Evolutionary conservation across 805 yeast species (phyloP), one percentile per base, ranked within the genome.

Genomic region (Ogataea saltuana): DNA sequence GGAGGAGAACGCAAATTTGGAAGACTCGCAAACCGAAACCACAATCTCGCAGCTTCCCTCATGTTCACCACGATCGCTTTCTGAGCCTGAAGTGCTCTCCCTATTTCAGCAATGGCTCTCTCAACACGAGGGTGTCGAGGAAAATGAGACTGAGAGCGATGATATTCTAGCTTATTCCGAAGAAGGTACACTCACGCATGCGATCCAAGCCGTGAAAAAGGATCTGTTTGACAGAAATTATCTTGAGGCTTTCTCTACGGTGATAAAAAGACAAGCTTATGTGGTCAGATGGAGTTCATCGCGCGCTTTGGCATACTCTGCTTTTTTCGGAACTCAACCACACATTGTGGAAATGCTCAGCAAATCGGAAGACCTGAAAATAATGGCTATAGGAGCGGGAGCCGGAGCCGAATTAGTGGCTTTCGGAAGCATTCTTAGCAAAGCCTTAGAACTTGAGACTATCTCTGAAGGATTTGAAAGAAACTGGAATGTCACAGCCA

Each of bases 271-370:
- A 40, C 75, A 74, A 49, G 96, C 95, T 0, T 88, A 88, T 56
- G 85, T 82, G 15, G 76, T 83, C 16, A 68, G 97, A 52, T 88
- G 97, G 97, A 75, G 93, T 0, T 90, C 96, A 0, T 78, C 93
- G 0, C 68, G 96, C 43, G 82, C 95, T 0, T 68, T 87, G 34
- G 81, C 88, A 0, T 88, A 88, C 59, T 63, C 84, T 2, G 78
- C 88, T 1, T 69, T 88, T 17, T 81, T 88, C 52, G 69, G 79
- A 1, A 67, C 75, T 11, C 64, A 83, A 21, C 63, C 61, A 4
- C 72, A 72, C 3, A 60, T 80, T 8, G 58, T 63, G 32, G 59
- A 64, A 3, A 28, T 73, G 17, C 55, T 77, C n/a, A 59, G 59
- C 28, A 64, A 39, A 9, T 58, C 58, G 21, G 65, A 56, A 13